Percentiles rank a stretch among this genome's conserved stretches.
Evolutionary conservation across 2,329 filamentous ascomycete genomes (phyloP).

Genomic region (Bipolaris bicolor): DNA sequence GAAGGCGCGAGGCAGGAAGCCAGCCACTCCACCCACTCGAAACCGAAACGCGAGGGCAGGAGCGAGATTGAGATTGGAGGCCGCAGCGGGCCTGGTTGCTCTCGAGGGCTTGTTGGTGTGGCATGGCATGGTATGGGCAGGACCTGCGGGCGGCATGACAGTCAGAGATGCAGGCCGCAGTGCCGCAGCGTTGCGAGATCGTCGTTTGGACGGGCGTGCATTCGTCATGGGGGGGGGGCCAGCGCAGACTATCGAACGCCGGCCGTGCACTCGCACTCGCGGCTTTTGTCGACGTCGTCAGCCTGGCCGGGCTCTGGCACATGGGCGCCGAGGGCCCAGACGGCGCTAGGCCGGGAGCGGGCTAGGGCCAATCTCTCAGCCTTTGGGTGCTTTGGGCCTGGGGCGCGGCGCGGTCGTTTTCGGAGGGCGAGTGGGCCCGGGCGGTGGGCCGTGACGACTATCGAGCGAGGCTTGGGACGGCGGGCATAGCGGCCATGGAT

Average conservation of each 20-base stretch:
- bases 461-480: constrained; percentile 3
- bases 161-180: constrained; percentile 34
- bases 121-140: constrained; percentile 23
- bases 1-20: constrained; percentile 3
- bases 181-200: constrained; percentile 44
- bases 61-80: too few species aligned
- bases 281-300: constrained; percentile 42
- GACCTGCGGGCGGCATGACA: constrained; percentile 37
- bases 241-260: constrained; percentile 46
- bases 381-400: constrained; percentile 35
- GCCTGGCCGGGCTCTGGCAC: constrained; percentile 30
- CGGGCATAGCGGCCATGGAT: constrained; percentile 6
- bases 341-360: constrained; percentile 27
- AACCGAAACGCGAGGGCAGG: constrained; percentile 42
- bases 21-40: constrained; percentile 36
- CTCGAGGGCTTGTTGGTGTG: neutral
- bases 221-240: constrained; percentile 41
- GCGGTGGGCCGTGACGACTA: constrained; percentile 6
- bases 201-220: constrained; percentile 35
- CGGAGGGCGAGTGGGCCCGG: constrained; percentile 12
- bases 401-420: constrained; percentile 38
- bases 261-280: constrained; percentile 37
- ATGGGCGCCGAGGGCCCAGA: constrained; percentile 14
- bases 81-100: too few species aligned
- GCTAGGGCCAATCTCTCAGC: constrained; percentile 27